Conservation (phyloP, 192 early-diverging fungal species). For the Dispira simplex region DNA sequence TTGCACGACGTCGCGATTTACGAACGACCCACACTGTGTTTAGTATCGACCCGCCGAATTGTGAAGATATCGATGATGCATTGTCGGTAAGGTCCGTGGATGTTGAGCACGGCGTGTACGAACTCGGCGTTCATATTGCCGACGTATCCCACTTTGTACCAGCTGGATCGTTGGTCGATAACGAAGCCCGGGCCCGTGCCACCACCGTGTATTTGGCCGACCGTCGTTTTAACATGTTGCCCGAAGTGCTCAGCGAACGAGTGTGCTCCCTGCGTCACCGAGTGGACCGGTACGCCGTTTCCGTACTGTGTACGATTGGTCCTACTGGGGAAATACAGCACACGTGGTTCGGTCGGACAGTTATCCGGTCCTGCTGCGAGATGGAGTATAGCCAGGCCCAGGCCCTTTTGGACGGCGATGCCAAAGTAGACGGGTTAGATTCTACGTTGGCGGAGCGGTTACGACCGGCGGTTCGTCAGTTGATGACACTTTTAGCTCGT, state of each 20-base stretch:
- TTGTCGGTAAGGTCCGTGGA: constrained; percentile 28
- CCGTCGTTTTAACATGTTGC: constrained; percentile 69
- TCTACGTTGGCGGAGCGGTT: constrained; percentile 20
- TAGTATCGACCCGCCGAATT: constrained; percentile 63
- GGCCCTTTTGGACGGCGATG: constrained; percentile 38
- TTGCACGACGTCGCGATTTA: constrained; percentile 22
- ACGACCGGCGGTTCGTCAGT: constrained; percentile 23
- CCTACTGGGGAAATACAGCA: constrained; percentile 1
- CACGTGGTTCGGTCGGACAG: constrained; percentile 58
- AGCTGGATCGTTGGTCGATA: constrained; percentile 41
- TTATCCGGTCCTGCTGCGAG: constrained; percentile 57
- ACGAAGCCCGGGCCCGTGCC: constrained; percentile 52
- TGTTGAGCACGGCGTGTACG: constrained; percentile 27
- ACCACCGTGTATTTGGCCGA: constrained; percentile 69
- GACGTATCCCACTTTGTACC: constrained; percentile 56
- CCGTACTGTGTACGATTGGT: constrained; percentile 53
- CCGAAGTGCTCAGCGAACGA: constrained; percentile 50
- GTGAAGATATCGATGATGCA: constrained; percentile 71
- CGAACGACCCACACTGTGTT: constrained; percentile 25
- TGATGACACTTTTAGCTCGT: constrained; percentile 34
- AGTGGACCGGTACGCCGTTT: constrained; percentile 52
- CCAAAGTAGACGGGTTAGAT: constrained; percentile 27
- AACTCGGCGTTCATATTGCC: constrained; percentile 67
- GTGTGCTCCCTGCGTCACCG: constrained; percentile 52
- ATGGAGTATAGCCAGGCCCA: constrained; percentile 70